Evolutionary conservation across 2,329 filamentous ascomycete species (phyloP).

Genomic region (Talaromyces sp.): DNA sequence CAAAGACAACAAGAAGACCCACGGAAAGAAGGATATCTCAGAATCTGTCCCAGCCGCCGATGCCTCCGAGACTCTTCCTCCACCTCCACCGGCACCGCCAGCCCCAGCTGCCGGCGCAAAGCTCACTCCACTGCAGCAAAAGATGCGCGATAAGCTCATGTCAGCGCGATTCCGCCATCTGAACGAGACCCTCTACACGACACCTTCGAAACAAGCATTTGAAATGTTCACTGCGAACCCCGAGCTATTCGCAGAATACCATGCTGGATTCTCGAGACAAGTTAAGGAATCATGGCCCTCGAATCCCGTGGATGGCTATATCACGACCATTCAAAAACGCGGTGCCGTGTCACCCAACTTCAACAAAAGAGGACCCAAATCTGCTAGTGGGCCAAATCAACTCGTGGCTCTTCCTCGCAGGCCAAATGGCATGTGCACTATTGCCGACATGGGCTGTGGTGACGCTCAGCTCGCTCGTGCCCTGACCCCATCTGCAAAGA

Average conservation of each 20-base stretch:
- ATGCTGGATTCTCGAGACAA: conserved; percentile 91
- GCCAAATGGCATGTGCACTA: conserved; percentile 61
- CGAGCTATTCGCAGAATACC: conserved; percentile 93
- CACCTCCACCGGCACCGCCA: conserved; percentile 26
- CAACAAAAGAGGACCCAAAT: conserved; percentile 33
- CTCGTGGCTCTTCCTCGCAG: conserved; percentile 61
- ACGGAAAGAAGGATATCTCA: conserved; percentile 7
- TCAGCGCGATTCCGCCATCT: conserved; percentile 95
- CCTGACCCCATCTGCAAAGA: conserved; percentile 56
- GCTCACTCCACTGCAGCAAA: conserved; percentile 85
- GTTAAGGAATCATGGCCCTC: conserved; percentile 88
- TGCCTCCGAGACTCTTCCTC: neutral
- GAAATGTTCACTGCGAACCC: conserved; percentile 76
- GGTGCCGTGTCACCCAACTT: conserved; percentile 47
- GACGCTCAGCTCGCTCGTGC: conserved; percentile 75
- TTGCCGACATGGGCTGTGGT: conserved; percentile 90
- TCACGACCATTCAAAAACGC: conserved; percentile 64
- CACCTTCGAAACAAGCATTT: conserved; percentile 77
- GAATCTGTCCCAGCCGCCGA: neutral
- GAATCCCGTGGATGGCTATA: conserved; percentile 89
- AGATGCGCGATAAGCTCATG: conserved; percentile 91
- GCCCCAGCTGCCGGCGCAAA: conserved; percentile 49
- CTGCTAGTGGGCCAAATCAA: conserved; percentile 23
- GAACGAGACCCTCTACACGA: conserved; percentile 94
- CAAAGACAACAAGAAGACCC: conserved; percentile 14